Evolutionary conservation across 163 green algal genomes (phyloP).

Genomic region (Volvox carteri): DNA sequence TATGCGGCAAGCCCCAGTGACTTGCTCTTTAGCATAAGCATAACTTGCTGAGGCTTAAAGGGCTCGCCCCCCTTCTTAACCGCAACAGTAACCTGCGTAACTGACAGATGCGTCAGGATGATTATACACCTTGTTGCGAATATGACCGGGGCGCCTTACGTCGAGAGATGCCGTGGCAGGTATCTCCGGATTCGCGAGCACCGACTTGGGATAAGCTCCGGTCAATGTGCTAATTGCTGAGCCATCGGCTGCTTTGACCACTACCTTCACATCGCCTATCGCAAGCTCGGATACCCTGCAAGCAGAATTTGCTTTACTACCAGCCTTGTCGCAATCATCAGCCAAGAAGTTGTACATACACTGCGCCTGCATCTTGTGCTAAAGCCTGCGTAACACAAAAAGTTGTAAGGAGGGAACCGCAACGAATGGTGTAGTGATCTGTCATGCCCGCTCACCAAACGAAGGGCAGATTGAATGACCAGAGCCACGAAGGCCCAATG

Average conservation of each 20-base stretch:
- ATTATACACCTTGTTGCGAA: neutral
- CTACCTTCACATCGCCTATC: slow-evolving; percentile 34
- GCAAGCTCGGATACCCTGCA: slow-evolving; percentile 37
- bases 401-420: neutral
- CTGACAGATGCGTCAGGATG: too few species aligned
- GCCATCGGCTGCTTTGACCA: slow-evolving; percentile 25
- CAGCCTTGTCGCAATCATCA: neutral
- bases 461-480: neutral
- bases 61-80: slow-evolving; percentile 40
- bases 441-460: neutral
- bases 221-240: neutral
- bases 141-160: slow-evolving; percentile 1
- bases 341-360: neutral
- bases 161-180: slow-evolving; percentile 30
- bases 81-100: slow-evolving; percentile 55
- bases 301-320: neutral
- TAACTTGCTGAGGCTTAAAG: slow-evolving; percentile 69
- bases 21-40: slow-evolving; percentile 61
- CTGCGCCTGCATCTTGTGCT: slow-evolving; percentile 26
- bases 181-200: slow-evolving; percentile 49
- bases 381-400: neutral
- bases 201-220: slow-evolving; percentile 44
- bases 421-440: slow-evolving; percentile 12
- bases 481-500: neutral
- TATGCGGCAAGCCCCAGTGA: slow-evolving; percentile 60